Base-by-base conservation (phyloP, 192 early-diverging fungal genomes). In the Coemansia sp. region DNA sequence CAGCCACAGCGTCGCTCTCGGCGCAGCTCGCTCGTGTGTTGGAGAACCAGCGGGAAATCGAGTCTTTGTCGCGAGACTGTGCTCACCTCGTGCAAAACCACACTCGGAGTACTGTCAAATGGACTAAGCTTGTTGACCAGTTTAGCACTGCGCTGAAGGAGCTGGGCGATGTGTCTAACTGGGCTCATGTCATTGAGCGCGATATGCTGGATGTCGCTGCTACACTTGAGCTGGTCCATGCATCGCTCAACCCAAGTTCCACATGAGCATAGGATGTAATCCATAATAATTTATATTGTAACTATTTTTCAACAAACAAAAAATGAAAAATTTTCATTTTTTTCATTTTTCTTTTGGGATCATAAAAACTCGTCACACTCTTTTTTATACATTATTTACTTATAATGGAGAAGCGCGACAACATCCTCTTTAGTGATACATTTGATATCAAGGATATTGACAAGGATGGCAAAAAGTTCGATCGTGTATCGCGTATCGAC, bases 391-490 rank as follows among this genome's bases (percentile, higher is more conserved):
- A 20, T n/a, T 9, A 24, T 66, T n/a, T 40, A 8, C 20, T 13
- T 31, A 6, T 52, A 22, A 27, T 90, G 87, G 73, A 85, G 27
- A 85, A 86, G 76, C 89, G 87, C 72, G 90, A 95, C 84, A 91
- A 87, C 86, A 86, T 93, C 70, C 69, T 99, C 33, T 98, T 97
- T 81, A 86, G 85, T 58, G 95, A 94, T 71, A 92, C 93, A 49
- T 97, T 97, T 73, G 92, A 92, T 65, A 90, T 96, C 67, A 92
- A 90, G 67, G 93, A 97, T 73, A 82, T 95, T 40, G 92, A 97
- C 85, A 89, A 89, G 62, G 90, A 90, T 60, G 95, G 95, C 64
- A 97, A 96, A 74, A 92, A 93, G 69, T 99, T 99, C 71, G 96
- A 97, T 78, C 86, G 96, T 83, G 96, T 99, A 22, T 95, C 95